A percentile compares a stretch with the other conserved stretches of the same genome.
Evolutionary conservation across 768 basidiomycete genomes (phyloP).

Genomic region (Phanerodontia chrysosporium): DNA sequence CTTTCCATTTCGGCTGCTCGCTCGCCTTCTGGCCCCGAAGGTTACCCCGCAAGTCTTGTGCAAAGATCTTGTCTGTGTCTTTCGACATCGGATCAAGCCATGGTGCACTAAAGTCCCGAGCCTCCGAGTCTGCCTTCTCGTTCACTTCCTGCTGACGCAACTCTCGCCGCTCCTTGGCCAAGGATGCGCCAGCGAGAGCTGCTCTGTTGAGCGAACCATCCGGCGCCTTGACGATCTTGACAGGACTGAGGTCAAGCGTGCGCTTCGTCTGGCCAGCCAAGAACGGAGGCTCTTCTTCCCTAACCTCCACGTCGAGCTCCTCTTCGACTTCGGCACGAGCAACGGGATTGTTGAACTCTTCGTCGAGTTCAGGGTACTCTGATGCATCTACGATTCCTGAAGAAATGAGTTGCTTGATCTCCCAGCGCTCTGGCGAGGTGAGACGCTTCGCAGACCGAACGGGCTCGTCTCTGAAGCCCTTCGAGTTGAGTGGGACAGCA

Average conservation of each 20-base stretch:
- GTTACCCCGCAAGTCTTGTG: conserved; percentile 84
- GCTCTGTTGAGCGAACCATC: conserved; percentile 96
- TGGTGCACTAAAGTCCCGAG: conserved; percentile 90
- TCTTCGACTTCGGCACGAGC: conserved; percentile 89
- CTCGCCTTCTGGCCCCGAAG: conserved; percentile 78
- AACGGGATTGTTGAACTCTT: conserved; percentile 73
- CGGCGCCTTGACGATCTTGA: conserved; percentile 97
- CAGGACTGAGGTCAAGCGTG: conserved; percentile 91
- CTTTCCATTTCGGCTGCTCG: conserved; percentile 87
- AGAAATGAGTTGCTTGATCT: conserved; percentile 97
- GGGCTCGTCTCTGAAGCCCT: conserved; percentile 33
- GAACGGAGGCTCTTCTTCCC: conserved; percentile 96
- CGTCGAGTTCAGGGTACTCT: conserved; percentile 91
- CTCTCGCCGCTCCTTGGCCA: conserved; percentile 94
- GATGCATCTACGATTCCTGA: conserved; percentile 89
- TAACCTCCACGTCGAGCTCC: conserved; percentile 94
- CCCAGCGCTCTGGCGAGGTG: conserved; percentile 97
- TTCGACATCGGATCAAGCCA: conserved; percentile 99
- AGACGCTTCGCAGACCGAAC: conserved; percentile 82
- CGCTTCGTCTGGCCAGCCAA: conserved; percentile 94
- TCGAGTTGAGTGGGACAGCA: conserved; percentile 67
- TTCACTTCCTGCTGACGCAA: conserved; percentile 91
- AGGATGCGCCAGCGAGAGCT: conserved; percentile 86
- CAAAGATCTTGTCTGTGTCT: conserved; percentile 81
- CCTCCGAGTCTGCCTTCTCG: conserved; percentile 90